phyloP scores from a whole-genome alignment of 2,329 filamentous ascomycete genomes.

The Claviceps quebecensis region DNA sequence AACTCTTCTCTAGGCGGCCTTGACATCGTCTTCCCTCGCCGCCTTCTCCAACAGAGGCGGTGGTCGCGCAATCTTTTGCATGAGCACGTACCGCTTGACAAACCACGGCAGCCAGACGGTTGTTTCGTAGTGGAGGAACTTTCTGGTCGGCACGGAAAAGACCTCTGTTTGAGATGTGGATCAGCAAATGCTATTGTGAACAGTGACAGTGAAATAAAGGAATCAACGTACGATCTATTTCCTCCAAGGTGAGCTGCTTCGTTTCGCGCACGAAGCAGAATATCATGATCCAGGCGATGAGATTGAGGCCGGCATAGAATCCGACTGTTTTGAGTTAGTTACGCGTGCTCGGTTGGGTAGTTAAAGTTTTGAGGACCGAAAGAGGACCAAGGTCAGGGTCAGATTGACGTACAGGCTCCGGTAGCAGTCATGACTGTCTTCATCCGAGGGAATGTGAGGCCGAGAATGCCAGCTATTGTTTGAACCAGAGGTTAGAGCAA shows the following conservation, averaged over 20 bases:
- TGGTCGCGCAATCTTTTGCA: constrained; percentile 18
- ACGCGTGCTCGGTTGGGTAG: too few relatives aligned
- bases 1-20: neutral
- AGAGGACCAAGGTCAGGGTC: too few relatives aligned
- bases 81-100: constrained; percentile 22
- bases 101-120: constrained; percentile 23
- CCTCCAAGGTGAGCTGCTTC: constrained; percentile 33
- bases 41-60: constrained; percentile 15
- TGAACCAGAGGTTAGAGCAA: neutral
- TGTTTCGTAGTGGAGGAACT: constrained; percentile 19
- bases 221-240: constrained; percentile 15
- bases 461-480: constrained; percentile 5
- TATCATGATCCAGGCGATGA: constrained; percentile 29
- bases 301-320: constrained; percentile 32
- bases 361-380: too few relatives aligned
- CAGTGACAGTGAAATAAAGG: too few relatives aligned
- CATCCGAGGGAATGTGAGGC: constrained; percentile 37
- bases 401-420: constrained; percentile 15
- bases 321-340: constrained; percentile 11
- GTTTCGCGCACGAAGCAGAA: constrained; percentile 35
- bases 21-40: constrained; percentile 2
- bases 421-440: constrained; percentile 17
- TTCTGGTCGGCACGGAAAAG: constrained; percentile 18
- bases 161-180: constrained; percentile 12
- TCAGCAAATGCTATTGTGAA: neutral